Evolutionary conservation across 2,329 filamentous ascomycete species (phyloP), one percentile per base, ranked within the genome.

Genomic region (Trichoderma sp.): DNA sequence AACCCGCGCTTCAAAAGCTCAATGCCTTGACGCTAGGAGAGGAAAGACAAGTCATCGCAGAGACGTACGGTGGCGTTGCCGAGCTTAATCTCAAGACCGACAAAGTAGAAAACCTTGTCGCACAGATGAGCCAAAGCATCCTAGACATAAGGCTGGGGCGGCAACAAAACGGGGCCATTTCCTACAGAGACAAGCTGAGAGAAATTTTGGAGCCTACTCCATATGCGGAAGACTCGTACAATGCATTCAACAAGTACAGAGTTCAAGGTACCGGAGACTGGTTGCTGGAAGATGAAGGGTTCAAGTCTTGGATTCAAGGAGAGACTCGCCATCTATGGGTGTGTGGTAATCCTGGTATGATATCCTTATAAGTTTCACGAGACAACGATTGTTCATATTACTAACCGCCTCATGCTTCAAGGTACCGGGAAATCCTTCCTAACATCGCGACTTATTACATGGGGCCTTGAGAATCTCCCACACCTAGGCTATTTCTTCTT

Each of bases 381-480:
- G n/a, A 37, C 32, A 15, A 15, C 9, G 1, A 12, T 15, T 4
- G 19, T 5, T 4, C 4, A 5, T n/a, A 13, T 22, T 22, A 29
- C 12, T 35, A 7, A 45, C 6, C 1, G 10, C 19, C 4, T 19
- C 42, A 1, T 48, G 2, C 42, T 61, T 13, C n/a, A 2, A 74
- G 79, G 80, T 5, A 81, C 80, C 1, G 83, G 83, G 25, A 84
- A 84, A 70, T 83, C 80, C 0, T 84, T 78, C 67, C 70, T 84
- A 1, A 78, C 80, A 2, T 77, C 81, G 0, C 78, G 76, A n/a
- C 74, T 84, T 7, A 79, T 84, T n/a, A 71, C 77, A 1, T 83
- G 74, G 78, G 74, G 71, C n/a, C 73, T 71, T 4, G 75, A 77
- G n/a, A 75, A 77, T 29, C 73, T 76, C n/a, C 74, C 74, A 0